phyloP scores from a whole-genome alignment of 1,284 basidiomycete species.

The Gymnopus androsaceus region DNA sequence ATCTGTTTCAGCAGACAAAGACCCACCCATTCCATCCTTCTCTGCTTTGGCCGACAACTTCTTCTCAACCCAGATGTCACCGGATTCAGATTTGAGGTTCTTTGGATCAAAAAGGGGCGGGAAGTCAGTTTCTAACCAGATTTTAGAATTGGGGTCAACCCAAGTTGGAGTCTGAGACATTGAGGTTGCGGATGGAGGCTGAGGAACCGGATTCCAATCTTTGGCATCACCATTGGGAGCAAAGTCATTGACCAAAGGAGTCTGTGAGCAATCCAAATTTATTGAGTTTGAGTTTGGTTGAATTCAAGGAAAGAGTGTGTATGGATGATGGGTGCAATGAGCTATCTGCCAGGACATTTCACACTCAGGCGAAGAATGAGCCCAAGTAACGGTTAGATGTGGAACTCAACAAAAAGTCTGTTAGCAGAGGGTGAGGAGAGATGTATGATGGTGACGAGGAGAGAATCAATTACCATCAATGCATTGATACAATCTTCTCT shows the following conservation, averaged over 20 bases:
- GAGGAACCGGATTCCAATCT: slow-evolving; percentile 6
- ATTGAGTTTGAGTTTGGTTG: slow-evolving; percentile 10
- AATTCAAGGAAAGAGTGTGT: slow-evolving; percentile 18
- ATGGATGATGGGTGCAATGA: slow-evolving; percentile 11
- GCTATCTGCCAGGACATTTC: slow-evolving; percentile 25
- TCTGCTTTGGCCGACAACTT: slow-evolving; percentile 12
- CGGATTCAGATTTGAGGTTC: slow-evolving; percentile 22
- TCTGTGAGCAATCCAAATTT: neutral
- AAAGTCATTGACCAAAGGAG: slow-evolving; percentile 10
- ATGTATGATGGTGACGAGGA: slow-evolving; percentile 8
- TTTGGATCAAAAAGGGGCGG: slow-evolving; percentile 37
- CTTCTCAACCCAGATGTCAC: slow-evolving; percentile 31
- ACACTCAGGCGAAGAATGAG: slow-evolving; percentile 51
- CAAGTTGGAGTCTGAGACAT: neutral
- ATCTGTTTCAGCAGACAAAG: neutral
- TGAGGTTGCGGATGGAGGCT: slow-evolving; percentile 12
- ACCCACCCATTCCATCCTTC: slow-evolving; percentile 14
- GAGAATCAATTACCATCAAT: slow-evolving; percentile 52
- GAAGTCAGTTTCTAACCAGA: slow-evolving; percentile 42
- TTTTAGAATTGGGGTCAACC: too few species aligned
- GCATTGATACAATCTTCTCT: slow-evolving; percentile 74
- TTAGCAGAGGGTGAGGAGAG: neutral
- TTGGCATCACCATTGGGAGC: neutral
- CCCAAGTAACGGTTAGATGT: slow-evolving; percentile 77
- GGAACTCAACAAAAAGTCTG: slow-evolving; percentile 70